Evolutionary conservation across 495 filamentous ascomycete species (phyloP), one percentile per base, ranked within the genome.

Genomic region (Ramalina peruviana): DNA sequence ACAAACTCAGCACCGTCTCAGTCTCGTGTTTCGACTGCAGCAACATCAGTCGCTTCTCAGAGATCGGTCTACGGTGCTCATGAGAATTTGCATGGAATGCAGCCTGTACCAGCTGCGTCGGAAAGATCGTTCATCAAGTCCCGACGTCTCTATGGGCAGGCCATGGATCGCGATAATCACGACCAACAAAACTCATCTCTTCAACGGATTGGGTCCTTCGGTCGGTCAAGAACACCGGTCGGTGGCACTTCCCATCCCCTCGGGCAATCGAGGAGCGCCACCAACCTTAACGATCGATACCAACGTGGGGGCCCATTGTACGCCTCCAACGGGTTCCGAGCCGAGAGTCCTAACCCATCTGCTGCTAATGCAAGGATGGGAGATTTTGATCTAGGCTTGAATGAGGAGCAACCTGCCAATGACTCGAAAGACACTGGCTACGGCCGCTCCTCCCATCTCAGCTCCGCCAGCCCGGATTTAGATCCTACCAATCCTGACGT

Each of bases 31-130:
- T 96, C 92, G 1, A 95, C 92, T 16, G 88, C 87, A 37, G 92
- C 89, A 5, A 97, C 90, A 4, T 98, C 92, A 0, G 71, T 94
- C 48, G 79, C 82, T n/a, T 95, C 89, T 13, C 80, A 86, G 48
- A 71, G 70, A 12, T 68, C 79, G 48, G 60, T n/a, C 26, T 42
- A 54, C 41, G 53, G 17, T 17, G 40, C 46, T 51, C 57, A 61
- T 54, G 43, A 56, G 44, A 43, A 41, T 21, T 49, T 48, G 25
- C 58, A 55, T 27, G 53, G 48, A 36, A 68, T 62, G 33, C 67
- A 57, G 37, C 40, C 53, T 16, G 3, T 26, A 19, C 40, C 54
- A 13, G 33, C 50, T 11, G 40, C 30, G 39, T 67, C 26, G 5
- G 67, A 69, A 30, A 65, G 69, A 44, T 69, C 65, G 7, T 67